These are phyloP conservation scores for Tricholoma saponaceum DNA, from an alignment of 768 basidiomycete genomes.

Conservation along the genomic window DNA sequence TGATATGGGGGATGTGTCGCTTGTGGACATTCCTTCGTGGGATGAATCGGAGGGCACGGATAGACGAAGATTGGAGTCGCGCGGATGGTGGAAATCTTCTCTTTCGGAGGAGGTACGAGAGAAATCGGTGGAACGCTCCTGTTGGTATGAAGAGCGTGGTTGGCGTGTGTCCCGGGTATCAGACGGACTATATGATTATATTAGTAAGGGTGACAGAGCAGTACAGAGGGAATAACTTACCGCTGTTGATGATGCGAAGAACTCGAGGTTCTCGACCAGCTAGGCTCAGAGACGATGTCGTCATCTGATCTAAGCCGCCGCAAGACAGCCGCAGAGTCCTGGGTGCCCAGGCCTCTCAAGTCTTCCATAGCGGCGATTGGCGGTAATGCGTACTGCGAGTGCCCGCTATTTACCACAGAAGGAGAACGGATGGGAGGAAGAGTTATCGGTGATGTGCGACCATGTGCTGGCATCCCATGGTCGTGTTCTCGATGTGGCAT, in stretches of 20 bases:
- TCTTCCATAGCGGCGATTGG: constrained; percentile 70
- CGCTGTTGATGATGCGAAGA: constrained; percentile 33
- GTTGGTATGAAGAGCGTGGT: constrained; percentile 11
- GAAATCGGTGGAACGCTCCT: constrained; percentile 6
- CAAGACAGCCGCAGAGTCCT: constrained; percentile 64
- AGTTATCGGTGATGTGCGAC: constrained; percentile 16
- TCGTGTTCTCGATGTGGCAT: constrained; percentile 22
- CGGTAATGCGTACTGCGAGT: constrained; percentile 51
- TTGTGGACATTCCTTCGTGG: constrained; percentile 42
- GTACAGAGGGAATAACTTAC: constrained; percentile 3
- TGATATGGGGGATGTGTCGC: constrained; percentile 50
- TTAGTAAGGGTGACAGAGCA: background rate
- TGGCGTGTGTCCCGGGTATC: constrained; percentile 1
- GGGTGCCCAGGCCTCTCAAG: constrained; percentile 44
- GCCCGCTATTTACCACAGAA: constrained; percentile 20
- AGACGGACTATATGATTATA: background rate
- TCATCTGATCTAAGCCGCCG: constrained; percentile 59
- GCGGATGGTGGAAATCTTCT: constrained; percentile 5
- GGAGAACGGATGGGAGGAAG: constrained; percentile 39
- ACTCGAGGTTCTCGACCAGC: constrained; percentile 38
- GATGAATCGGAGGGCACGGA: constrained; percentile 33
- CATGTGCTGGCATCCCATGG: background rate
- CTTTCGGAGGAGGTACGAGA: constrained; percentile 15
- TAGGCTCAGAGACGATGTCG: constrained; percentile 24
- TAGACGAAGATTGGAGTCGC: constrained; percentile 12